Conservation (phyloP, 805 yeast genomes). For the Schizosaccharomyces japonicus region DNA sequence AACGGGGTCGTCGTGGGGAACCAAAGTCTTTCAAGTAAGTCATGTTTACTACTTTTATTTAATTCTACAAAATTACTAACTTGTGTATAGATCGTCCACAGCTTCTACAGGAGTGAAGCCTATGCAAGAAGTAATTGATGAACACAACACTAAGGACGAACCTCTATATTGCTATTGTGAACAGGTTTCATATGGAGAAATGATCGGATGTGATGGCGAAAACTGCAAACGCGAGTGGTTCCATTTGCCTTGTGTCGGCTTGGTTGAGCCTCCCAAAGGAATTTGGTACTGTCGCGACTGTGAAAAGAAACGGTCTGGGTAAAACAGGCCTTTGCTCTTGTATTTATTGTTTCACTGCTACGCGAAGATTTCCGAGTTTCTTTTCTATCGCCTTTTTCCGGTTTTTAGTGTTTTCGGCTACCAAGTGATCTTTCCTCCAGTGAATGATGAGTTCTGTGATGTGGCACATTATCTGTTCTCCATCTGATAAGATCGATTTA, state of each 20-base stretch:
- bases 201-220: constrained; percentile 97
- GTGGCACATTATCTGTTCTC: too few relatives aligned
- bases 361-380: too few relatives aligned
- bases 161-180: constrained; percentile 66
- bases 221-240: constrained; percentile 75
- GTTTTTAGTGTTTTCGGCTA: background rate
- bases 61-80: too few relatives aligned
- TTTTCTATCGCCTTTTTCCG: background rate
- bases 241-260: constrained; percentile 73
- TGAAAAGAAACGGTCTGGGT: constrained; percentile 10
- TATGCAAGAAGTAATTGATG: too few relatives aligned
- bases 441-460: too few relatives aligned
- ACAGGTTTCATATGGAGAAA: constrained; percentile 91
- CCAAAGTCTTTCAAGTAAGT: too few relatives aligned
- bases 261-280: constrained; percentile 43
- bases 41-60: too few relatives aligned
- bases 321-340: background rate
- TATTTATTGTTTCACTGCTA: background rate
- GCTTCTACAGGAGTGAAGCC: too few relatives aligned
- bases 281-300: constrained; percentile 42
- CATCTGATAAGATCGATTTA: too few relatives aligned
- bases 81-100: too few relatives aligned
- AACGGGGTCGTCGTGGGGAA: too few relatives aligned
- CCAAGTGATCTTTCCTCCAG: background rate
- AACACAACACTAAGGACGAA: background rate